Evolutionary conservation across 495 filamentous ascomycete genomes (phyloP).

Genomic region (Eremomyces bilateralis): DNA sequence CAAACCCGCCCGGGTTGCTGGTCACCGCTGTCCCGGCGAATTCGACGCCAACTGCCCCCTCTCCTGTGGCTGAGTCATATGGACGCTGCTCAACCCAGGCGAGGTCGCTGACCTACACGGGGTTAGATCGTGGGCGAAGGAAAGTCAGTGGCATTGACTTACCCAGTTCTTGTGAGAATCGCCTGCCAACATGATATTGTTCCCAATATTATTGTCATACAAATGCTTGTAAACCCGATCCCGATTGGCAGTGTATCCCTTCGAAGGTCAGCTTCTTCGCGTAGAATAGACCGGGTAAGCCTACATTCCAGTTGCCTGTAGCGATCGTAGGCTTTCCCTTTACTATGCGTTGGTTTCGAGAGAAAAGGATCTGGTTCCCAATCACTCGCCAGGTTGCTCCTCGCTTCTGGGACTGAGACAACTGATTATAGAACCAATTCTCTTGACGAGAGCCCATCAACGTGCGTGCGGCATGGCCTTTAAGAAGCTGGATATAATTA

Average conservation of each 20-base stretch:
- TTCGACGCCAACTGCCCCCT: constrained; percentile 39
- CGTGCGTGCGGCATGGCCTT: constrained; percentile 32
- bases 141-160: too few relatives aligned
- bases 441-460: constrained; percentile 46
- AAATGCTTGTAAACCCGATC: too few relatives aligned
- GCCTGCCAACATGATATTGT: too few relatives aligned
- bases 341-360: constrained; percentile 32
- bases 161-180: too few relatives aligned
- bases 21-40: constrained; percentile 41
- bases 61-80: constrained; percentile 33
- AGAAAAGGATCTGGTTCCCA: constrained; percentile 44
- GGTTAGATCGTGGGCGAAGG: too few relatives aligned
- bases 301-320: too few relatives aligned
- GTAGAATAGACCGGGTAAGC: too few relatives aligned
- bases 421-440: constrained; percentile 41
- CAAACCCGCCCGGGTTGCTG: constrained; percentile 26
- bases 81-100: constrained; percentile 34
- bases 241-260: too few relatives aligned
- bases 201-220: too few relatives aligned
- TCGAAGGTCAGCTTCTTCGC: too few relatives aligned
- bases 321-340: too few relatives aligned
- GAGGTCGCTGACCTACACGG: constrained; percentile 46
- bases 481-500: constrained; percentile 30
- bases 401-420: constrained; percentile 28
- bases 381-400: constrained; percentile 42